phyloP scores from a whole-genome alignment of 1,284 basidiomycete species.

The Ustilago cynodontis region DNA sequence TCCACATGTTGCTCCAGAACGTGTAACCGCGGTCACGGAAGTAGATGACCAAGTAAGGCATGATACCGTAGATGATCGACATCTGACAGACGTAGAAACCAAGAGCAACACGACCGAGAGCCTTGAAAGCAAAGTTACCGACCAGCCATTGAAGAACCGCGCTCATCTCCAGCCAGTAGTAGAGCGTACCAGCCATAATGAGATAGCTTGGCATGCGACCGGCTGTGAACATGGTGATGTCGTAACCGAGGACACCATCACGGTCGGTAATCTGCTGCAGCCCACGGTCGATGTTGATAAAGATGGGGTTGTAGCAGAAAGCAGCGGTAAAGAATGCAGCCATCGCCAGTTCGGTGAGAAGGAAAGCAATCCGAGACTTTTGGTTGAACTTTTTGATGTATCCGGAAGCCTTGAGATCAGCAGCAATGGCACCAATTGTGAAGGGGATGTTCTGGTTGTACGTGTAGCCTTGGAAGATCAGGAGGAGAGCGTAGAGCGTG shows the following conservation, averaged over 20 bases:
- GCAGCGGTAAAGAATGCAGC: conserved; percentile 68
- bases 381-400: conserved; percentile 70
- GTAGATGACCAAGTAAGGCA: conserved; percentile 70
- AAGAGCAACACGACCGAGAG: conserved; percentile 71
- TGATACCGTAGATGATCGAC: conserved; percentile 71
- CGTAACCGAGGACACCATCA: conserved; percentile 69
- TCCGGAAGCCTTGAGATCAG: conserved; percentile 70
- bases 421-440: conserved; percentile 69
- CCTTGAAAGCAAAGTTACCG: conserved; percentile 70
- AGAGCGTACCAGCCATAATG: conserved; percentile 55
- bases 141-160: conserved; percentile 71
- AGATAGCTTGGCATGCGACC: conserved; percentile 49
- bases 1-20: conserved; percentile 71
- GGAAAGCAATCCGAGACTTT: conserved; percentile 68
- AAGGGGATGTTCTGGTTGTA: conserved; percentile 57
- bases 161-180: conserved; percentile 71
- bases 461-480: conserved; percentile 41
- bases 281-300: conserved; percentile 63
- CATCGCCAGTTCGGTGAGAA: conserved; percentile 66
- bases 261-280: conserved; percentile 67
- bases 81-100: conserved; percentile 72
- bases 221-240: conserved; percentile 39
- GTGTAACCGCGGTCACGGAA: conserved; percentile 64
- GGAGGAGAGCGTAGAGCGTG: conserved; percentile 64
- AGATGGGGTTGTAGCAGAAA: conserved; percentile 69